phyloP scores from a whole-genome alignment of 495 filamentous ascomycete species.

The Chaetomium cochliodes region DNA sequence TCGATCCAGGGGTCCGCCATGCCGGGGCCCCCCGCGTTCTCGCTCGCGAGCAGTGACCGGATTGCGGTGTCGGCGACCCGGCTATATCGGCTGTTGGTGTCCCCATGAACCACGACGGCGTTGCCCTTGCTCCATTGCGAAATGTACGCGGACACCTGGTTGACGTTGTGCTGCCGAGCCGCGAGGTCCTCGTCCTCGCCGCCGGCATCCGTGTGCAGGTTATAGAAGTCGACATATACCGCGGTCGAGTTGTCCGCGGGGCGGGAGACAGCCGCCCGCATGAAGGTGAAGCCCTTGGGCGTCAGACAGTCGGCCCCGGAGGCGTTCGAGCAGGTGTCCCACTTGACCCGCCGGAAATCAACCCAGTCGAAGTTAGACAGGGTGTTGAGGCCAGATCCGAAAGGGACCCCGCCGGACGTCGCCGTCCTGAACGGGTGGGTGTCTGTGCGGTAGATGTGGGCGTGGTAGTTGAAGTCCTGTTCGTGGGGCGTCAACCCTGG shows the following conservation, averaged over 20 bases:
- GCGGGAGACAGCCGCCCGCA: slow-evolving; percentile 42
- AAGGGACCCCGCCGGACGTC: slow-evolving; percentile 58
- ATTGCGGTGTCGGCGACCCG: slow-evolving; percentile 49
- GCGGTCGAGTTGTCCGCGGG: slow-evolving; percentile 26
- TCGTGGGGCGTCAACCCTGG: background rate
- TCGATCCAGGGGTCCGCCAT: slow-evolving; percentile 56
- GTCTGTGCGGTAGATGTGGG: slow-evolving; percentile 55
- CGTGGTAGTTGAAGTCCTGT: slow-evolving; percentile 65
- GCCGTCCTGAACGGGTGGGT: slow-evolving; percentile 57
- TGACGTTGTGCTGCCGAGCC: slow-evolving; percentile 55
- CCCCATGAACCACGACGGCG: slow-evolving; percentile 59
- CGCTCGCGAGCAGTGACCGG: slow-evolving; percentile 39
- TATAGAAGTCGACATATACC: slow-evolving; percentile 58
- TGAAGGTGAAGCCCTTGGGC: slow-evolving; percentile 64
- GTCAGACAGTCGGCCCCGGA: slow-evolving; percentile 59
- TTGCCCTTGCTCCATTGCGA: slow-evolving; percentile 52
- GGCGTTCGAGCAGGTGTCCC: slow-evolving; percentile 55
- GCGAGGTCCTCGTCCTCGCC: slow-evolving; percentile 46
- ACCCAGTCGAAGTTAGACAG: slow-evolving; percentile 56
- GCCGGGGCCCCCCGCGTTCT: slow-evolving; percentile 32
- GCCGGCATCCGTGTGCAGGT: slow-evolving; percentile 63
- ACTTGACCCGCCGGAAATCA: slow-evolving; percentile 56
- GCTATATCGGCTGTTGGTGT: slow-evolving; percentile 60
- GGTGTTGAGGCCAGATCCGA: slow-evolving; percentile 63
- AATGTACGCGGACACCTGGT: slow-evolving; percentile 57